Evolutionary conservation across 805 yeast species (phyloP), one percentile per base, ranked within the genome.

Genomic region (Candida manassasensis): DNA sequence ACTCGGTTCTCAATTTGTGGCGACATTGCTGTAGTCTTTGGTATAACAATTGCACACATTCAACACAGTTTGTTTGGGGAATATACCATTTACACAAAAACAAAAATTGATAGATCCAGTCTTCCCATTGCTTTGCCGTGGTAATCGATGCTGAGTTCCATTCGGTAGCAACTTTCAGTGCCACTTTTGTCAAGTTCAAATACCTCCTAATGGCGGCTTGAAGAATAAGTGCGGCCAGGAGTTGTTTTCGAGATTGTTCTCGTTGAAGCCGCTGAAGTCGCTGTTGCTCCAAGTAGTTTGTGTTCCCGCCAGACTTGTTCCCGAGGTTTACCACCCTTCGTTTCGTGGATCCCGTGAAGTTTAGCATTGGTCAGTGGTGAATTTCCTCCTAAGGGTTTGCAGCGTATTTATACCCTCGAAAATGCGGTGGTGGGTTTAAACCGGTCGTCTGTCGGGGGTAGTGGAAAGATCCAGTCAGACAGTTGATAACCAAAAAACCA

Each of bases 311-410:
- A 4, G 38, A 57, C 46, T 68, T 43, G 53, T 81, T 62, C 50
- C 90, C 72, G 46, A 77, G 68, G 63, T 90, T 84, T 42, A 83
- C 75, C 35, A 73, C 73, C 24, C 83, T 63, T 35, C 77, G 64
- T 42, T 77, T 71, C 13, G 77, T 65, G 45, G 76, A 79, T 4
- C 94, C 94, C 8, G 78, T 73, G 61, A 84, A 85, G 61, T 80
- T 78, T 27, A 67, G 36, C 72, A 67, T 67, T 27, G 7, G 12
- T 7, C 14, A 7, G 6, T n/a, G 12, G 12, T 24, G 27, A 14
- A 7, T n/a, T n/a, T n/a, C n/a, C n/a, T n/a, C n/a, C n/a, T n/a
- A n/a, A n/a, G 22, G 13, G 9, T 24, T 24, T 24, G 27, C 27
- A 24, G 12, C 27, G 27, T 14, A 7, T 24, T 21, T 21, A 21